phyloP scores from a whole-genome alignment of 148 eudicot species.

The Fagopyrum esculentum region DNA sequence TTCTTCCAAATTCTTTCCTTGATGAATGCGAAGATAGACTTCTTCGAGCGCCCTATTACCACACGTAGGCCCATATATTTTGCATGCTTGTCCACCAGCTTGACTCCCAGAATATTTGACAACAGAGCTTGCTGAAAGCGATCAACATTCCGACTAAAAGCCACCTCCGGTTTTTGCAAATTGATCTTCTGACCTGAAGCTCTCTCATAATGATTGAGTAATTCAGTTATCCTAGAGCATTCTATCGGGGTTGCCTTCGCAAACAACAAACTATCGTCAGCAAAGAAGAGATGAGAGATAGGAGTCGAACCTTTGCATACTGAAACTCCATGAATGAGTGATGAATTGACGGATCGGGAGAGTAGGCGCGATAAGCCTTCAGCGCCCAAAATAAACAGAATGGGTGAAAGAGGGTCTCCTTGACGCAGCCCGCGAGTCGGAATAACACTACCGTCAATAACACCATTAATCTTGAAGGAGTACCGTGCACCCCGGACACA shows the following conservation, averaged over 20 bases:
- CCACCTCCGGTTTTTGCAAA: not conserved
- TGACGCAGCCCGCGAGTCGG: too few species aligned
- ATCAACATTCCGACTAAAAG: not conserved
- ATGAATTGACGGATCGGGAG: not conserved
- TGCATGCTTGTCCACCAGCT: not conserved
- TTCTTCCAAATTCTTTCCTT: not conserved
- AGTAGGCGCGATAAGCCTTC: not conserved
- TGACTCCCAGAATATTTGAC: too few species aligned
- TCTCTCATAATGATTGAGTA: not conserved
- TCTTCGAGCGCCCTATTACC: too few species aligned
- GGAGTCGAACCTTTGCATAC: not conserved
- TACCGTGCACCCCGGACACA: not conserved
- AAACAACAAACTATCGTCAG: not conserved
- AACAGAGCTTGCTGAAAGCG: not conserved
- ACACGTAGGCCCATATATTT: not conserved
- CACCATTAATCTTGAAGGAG: not conserved
- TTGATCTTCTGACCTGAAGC: not conserved
- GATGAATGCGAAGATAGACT: too few species aligned
- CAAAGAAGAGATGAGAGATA: not conserved
- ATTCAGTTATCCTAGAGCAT: not conserved
- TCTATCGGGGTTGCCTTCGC: not conserved
- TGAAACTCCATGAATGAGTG: not conserved
- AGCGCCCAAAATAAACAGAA: not conserved
- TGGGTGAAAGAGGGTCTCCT: not conserved
- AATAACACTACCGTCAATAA: too few species aligned